Base-by-base conservation (phyloP, 1,284 basidiomycete genomes). In the Cryptococcus sp. region DNA sequence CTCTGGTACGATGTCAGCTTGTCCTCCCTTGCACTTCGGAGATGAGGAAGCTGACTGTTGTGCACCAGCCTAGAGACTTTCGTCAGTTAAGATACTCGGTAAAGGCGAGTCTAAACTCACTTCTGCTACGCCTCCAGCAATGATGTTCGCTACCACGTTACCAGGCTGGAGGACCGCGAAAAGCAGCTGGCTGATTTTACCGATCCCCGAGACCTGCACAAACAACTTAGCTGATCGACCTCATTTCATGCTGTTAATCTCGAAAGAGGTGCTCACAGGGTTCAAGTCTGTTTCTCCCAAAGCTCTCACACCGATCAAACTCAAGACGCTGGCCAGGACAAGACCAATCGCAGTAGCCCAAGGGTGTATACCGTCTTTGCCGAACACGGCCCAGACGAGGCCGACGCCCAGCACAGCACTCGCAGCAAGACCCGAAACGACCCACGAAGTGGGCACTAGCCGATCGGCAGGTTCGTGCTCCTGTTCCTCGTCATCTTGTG, bases 161-260 rank as follows among this genome's bases (percentile, higher is more conserved):
- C 92, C 90, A 0, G 94, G 94, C 73, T 96, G 93, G 47, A 97
- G 84, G 79, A 94, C 87, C 1, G 93, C 93, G 69, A 98, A 98
- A 61, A 97, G 82, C 17, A 98, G 83, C 72, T 98, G 94, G 48
- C 89, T 92, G 64, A 97, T 89, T 79, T 98, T 98, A 10, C 94
- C 94, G 38, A 98, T 83, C 0, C 93, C 94, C 41, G 90, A 93
- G 38, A 97, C 81, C 73, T 72, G 56, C 7, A 23, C 19, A 46
- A 19, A 40, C 49, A 30, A 59, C 43, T 55, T 38, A 27, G 11
- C 8, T 30, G 6, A 7, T 15, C 16, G 22, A 20, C 7, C n/a
- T 47, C 43, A 4, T 55, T 20, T 23, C 19, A 17, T 5, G 13
- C 38, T 40, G 17, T 23, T 22, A 23, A 17, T 25, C 15, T 42